Conservation (phyloP, 2,329 filamentous ascomycete species). For the Penicillium sp. region DNA sequence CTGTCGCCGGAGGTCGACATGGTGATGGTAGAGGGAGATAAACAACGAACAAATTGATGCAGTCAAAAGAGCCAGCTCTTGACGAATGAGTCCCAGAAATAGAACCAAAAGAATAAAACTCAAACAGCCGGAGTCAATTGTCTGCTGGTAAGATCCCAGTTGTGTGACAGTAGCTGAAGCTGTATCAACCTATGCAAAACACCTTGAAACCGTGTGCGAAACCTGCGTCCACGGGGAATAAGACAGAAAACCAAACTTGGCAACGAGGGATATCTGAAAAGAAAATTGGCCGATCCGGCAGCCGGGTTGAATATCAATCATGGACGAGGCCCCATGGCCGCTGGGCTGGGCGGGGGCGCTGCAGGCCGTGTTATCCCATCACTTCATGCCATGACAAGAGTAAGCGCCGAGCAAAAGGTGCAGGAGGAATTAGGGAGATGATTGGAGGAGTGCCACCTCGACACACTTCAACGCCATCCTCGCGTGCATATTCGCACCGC, state of each 20-base stretch:
- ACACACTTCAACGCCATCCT: conserved; percentile 5
- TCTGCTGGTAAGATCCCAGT: conserved; percentile 9
- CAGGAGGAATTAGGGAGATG: conserved; percentile 9
- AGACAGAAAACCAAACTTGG: conserved; percentile 14
- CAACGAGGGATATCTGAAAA: conserved; percentile 21
- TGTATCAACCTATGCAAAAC: conserved; percentile 14
- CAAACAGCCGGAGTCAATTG: conserved; percentile 10
- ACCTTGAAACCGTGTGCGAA: conserved; percentile 27
- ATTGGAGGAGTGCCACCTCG: conserved; percentile 15
- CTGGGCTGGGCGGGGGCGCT: conserved; percentile 22
- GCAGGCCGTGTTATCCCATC: conserved; percentile 22
- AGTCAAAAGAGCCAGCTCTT: conserved; percentile 40
- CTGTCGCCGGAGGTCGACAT: conserved; percentile 30
- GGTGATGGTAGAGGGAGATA: conserved; percentile 1
- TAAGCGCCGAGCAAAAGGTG: conserved; percentile 32
- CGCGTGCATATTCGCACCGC: conserved; percentile 19
- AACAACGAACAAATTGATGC: conserved; percentile 7
- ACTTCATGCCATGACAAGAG: conserved; percentile 18
- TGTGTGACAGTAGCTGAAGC: conserved; percentile 20
- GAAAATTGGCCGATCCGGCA: conserved; percentile 13
- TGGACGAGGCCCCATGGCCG: conserved; percentile 14
- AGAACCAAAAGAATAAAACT: neutral
- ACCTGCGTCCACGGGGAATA: conserved; percentile 31
- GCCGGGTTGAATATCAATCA: conserved; percentile 34
- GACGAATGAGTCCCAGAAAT: conserved; percentile 6